Evolutionary conservation across 495 filamentous ascomycete species (phyloP).

Genomic region (Viridothelium virens): DNA sequence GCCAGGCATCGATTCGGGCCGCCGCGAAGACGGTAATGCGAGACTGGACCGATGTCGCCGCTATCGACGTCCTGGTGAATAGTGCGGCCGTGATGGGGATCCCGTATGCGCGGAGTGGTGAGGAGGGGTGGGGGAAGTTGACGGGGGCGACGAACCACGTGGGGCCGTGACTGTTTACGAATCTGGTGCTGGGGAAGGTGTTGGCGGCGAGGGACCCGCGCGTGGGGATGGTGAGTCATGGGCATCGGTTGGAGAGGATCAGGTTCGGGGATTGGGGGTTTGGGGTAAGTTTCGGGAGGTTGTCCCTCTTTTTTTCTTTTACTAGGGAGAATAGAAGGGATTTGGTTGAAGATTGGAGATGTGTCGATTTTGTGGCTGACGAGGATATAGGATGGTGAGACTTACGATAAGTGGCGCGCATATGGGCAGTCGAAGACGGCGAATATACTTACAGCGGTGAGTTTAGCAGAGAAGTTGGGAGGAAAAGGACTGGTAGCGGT

Average conservation of each 20-base stretch:
- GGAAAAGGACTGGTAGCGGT: slow-evolving; percentile 30
- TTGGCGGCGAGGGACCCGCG: slow-evolving; percentile 36
- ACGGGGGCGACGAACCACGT: slow-evolving; percentile 22
- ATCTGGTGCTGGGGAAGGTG: slow-evolving; percentile 39
- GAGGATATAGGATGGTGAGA: slow-evolving; percentile 7
- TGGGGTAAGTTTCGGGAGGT: slow-evolving; percentile 16
- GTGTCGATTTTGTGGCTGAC: background rate
- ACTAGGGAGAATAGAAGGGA: no score
- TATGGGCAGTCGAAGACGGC: slow-evolving; percentile 34
- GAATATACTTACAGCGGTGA: slow-evolving; percentile 30
- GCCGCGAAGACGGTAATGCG: slow-evolving; percentile 38
- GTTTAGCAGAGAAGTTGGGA: slow-evolving; percentile 25
- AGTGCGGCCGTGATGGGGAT: slow-evolving; percentile 42
- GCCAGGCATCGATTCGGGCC: slow-evolving; percentile 30
- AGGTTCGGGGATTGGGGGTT: slow-evolving; percentile 42
- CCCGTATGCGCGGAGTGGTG: slow-evolving; percentile 27
- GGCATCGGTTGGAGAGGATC: slow-evolving; percentile 27
- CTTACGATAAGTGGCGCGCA: slow-evolving; percentile 18
- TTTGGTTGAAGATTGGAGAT: no score
- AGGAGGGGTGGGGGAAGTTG: slow-evolving; percentile 36
- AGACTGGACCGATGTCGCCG: slow-evolving; percentile 24
- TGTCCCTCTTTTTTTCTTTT: no score
- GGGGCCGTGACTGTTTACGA: slow-evolving; percentile 31
- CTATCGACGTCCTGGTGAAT: slow-evolving; percentile 41
- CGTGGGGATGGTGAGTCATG: slow-evolving; percentile 39